These are phyloP conservation scores for Ustilago nuda DNA, from an alignment of 1,284 basidiomycete species.

Conservation along the genomic window DNA sequence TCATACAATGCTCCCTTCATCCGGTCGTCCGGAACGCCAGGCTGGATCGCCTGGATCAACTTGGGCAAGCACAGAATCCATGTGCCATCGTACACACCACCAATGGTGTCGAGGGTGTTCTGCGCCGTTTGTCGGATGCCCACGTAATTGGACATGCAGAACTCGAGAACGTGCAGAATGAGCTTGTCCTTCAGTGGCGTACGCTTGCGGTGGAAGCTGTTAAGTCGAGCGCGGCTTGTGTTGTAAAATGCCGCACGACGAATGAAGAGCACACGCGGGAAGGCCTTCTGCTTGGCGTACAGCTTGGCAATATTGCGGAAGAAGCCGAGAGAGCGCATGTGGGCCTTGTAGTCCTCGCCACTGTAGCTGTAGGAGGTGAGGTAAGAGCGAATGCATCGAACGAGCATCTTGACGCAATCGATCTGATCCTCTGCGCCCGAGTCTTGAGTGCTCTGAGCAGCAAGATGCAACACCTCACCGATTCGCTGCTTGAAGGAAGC, in stretches of 20 bases:
- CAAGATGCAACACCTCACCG: slow-evolving; percentile 78
- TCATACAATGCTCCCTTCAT: slow-evolving; percentile 96
- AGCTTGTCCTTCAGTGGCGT: slow-evolving; percentile 83
- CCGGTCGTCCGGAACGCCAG: slow-evolving; percentile 79
- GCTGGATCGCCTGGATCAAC: slow-evolving; percentile 76
- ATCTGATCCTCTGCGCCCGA: slow-evolving; percentile 85
- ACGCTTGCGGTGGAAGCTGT: slow-evolving; percentile 82
- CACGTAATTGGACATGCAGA: slow-evolving; percentile 75
- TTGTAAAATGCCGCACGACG: slow-evolving; percentile 78
- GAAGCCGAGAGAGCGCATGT: slow-evolving; percentile 54
- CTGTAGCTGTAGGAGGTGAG: slow-evolving; percentile 64
- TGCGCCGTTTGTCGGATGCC: slow-evolving; percentile 77
- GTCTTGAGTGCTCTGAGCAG: slow-evolving; percentile 74
- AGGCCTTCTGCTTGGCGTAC: slow-evolving; percentile 79
- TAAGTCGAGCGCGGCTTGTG: slow-evolving; percentile 78
- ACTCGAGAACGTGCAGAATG: slow-evolving; percentile 81
- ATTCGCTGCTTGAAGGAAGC: slow-evolving; percentile 76
- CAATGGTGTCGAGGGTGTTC: slow-evolving; percentile 77
- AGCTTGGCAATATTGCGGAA: slow-evolving; percentile 71
- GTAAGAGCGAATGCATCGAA: slow-evolving; percentile 67
- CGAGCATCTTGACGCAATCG: slow-evolving; percentile 79
- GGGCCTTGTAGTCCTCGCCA: slow-evolving; percentile 67
- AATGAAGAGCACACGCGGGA: slow-evolving; percentile 80
- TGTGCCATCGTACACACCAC: slow-evolving; percentile 84
- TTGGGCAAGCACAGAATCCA: slow-evolving; percentile 79